Conservation (phyloP, 2,329 filamentous ascomycete genomes). For the Ceratocystis alfenasii region DNA sequence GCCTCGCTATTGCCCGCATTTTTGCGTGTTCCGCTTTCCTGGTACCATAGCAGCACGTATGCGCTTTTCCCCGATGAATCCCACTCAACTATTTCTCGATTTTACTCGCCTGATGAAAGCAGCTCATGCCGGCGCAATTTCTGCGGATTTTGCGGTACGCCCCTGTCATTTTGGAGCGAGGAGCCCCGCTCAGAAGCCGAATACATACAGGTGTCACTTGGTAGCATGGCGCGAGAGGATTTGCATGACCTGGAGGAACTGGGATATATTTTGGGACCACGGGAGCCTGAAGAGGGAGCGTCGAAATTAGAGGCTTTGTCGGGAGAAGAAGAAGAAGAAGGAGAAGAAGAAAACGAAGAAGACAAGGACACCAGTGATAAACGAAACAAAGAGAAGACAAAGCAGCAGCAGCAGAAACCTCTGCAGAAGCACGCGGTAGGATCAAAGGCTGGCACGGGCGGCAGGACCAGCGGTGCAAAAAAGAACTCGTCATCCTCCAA, state of each 20-base stretch:
- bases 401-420: not conserved
- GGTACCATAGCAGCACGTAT: conserved; percentile 66
- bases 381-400: not conserved
- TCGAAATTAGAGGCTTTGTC: conserved; percentile 24
- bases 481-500: not conserved
- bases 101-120: conserved; percentile 49
- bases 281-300: conserved; percentile 19
- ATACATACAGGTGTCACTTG: conserved; percentile 71
- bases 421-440: not conserved
- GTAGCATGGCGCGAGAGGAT: conserved; percentile 60
- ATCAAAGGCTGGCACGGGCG: not conserved
- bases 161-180: conserved; percentile 74
- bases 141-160: conserved; percentile 85
- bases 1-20: conserved; percentile 66
- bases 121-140: conserved; percentile 61
- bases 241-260: conserved; percentile 61
- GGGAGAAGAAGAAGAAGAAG: conserved; percentile 23
- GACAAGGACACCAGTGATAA: conserved; percentile 4
- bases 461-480: not conserved
- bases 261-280: conserved; percentile 48
- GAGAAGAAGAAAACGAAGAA: not conserved
- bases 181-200: conserved; percentile 56
- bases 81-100: conserved; percentile 50
- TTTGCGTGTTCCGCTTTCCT: conserved; percentile 67
- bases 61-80: conserved; percentile 71